Percentiles rank a stretch among this genome's conserved stretches.
phyloP scores from a whole-genome alignment of 768 basidiomycete species.

The Tricholoma matsutake region DNA sequence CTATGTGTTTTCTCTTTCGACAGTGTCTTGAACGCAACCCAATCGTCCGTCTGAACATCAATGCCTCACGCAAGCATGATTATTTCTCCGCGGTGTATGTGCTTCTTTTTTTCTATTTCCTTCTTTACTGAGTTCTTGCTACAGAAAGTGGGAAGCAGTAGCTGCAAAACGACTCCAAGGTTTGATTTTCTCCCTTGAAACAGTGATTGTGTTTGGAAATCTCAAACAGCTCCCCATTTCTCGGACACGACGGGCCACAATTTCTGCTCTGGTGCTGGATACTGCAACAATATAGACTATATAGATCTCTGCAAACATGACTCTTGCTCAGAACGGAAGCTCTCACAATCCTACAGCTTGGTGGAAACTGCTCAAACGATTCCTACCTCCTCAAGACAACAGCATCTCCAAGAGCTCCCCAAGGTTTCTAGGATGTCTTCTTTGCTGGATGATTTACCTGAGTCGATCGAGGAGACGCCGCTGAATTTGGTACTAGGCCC shows the following conservation, averaged over 20 bases:
- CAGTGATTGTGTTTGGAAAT: neutral
- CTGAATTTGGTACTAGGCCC: neutral
- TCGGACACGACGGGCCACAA: neutral
- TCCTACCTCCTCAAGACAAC: neutral
- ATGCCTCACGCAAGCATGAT: constrained; percentile 41
- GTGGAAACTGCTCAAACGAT: neutral
- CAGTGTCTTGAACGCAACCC: constrained; percentile 61
- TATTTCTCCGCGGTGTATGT: constrained; percentile 52
- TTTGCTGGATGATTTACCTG: constrained; percentile 12
- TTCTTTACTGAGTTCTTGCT: constrained; percentile 4
- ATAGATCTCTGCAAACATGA: no score
- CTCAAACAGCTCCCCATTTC: neutral
- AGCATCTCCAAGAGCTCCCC: constrained; percentile 6
- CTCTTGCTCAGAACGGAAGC: neutral
- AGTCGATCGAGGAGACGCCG: constrained; percentile 2
- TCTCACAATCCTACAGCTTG: neutral
- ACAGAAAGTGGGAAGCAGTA: constrained; percentile 42
- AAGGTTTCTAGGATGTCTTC: constrained; percentile 11
- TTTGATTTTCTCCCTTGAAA: constrained; percentile 14
- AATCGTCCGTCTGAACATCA: constrained; percentile 37
- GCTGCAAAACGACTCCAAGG: constrained; percentile 26
- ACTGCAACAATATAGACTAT: neutral
- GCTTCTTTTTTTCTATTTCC: neutral
- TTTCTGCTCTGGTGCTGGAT: neutral
- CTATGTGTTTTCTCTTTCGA: neutral